Base-by-base conservation (phyloP, 768 basidiomycete species). In the Boletus reticulatus region DNA sequence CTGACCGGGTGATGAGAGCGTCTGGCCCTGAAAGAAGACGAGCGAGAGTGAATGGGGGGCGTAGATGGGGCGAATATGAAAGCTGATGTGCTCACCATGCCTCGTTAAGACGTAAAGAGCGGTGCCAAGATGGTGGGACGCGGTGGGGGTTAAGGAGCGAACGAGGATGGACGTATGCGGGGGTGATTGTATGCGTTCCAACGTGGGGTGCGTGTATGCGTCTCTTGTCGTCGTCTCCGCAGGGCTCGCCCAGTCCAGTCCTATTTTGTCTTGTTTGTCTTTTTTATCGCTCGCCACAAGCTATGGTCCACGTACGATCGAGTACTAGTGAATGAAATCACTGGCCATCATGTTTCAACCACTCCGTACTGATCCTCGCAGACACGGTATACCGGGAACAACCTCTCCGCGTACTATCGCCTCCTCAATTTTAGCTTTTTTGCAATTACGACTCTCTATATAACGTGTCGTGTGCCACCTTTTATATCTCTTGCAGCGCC, bases 1-100 rank as follows among this genome's bases (percentile, higher is more conserved):
- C 82, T 62, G 60, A 89, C 89, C 83, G 67, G 92, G 92, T 44
- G 82, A 78, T 58, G 89, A 91, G 45, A 94, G 84, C 5, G 88
- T 92, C 84, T 94, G 92, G 71, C 92, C 92, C 92, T 92, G 42
- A 53, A 67, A 50, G 44, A 41, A 36, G 48, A 16, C 4, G 13
- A 31, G 10, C 9, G 29, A 47, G 32, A 8, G 44, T 63, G 51
- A 60, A 47, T 48, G 53, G 20, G 48, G 46, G 29, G 52, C 29
- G 29, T 29, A 32, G 47, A 38, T 37, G 42, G 42, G 43, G n/a
- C 4, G 16, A 32, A 56, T 37, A 50, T 43, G 47, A 44, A 54
- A 38, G 24, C n/a, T 12, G 44, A 57, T 32, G 42, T 17, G 31
- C 70, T 56, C 42, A 70, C 70, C 70, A 71, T 71, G 66, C 44